Evolutionary conservation across 2,329 filamentous ascomycete genomes (phyloP), one percentile per base, ranked within the genome.

Genomic region (Nemania diffusa): DNA sequence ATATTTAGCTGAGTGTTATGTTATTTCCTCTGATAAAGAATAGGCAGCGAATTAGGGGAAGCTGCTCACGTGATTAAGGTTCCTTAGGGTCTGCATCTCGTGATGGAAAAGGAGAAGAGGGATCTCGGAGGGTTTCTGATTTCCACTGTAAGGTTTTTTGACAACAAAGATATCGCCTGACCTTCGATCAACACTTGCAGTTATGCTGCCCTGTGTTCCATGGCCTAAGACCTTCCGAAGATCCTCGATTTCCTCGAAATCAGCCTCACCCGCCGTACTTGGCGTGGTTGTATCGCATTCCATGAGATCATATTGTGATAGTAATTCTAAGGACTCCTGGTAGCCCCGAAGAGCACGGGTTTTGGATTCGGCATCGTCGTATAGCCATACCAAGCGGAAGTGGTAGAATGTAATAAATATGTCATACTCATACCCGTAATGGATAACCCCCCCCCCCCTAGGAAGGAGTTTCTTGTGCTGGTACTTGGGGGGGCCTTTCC

Each of bases 1-100:
- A 48, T 48, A 48, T 48, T 48, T 48, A n/a, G 44, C 44, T 48
- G 44, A 48, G 17, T 48, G n/a, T 22, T 24, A 48, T 22, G 44
- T 48, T 48, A 48, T 17, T 17, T 48, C 44, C 2, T 20, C 44
- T 48, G 15, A 17, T 24, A 20, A 48, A 24, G 5, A 24, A 20
- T 24, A 48, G 44, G 20, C 2, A 48, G n/a, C n/a, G 9, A 24
- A 6, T 8, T 24, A 6, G 44, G 44, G 8, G n/a, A 22, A 13
- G n/a, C 44, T 48, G n/a, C 44, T 48, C 9, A 48, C 44, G 8
- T 48, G 44, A 24, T 13, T 48, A 8, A 48, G n/a, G 5, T 11
- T 24, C n/a, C 8, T 7, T n/a, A 48, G 20, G n/a, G 17, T 48
- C 17, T 20, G 1, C 2, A 48, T 48, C n/a, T 48, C 44, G 8